phyloP scores from a whole-genome alignment of 768 basidiomycete species.

The Kwoniella heveanensis region DNA sequence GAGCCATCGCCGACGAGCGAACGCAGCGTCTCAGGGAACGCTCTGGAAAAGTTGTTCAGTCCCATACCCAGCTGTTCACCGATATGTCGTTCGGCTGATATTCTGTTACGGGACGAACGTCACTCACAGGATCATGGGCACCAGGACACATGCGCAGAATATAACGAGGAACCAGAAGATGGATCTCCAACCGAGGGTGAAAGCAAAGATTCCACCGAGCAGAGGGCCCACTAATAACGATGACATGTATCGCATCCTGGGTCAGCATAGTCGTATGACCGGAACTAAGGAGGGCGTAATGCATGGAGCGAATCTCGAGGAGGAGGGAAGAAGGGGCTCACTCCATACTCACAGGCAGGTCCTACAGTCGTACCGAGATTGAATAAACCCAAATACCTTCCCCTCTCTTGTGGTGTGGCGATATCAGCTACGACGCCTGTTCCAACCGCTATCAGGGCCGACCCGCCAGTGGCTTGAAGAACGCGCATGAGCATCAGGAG shows the following conservation, averaged over 20 bases:
- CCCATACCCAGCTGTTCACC: too few relatives aligned
- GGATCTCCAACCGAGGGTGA: slow-evolving; percentile 65
- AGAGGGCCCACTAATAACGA: slow-evolving; percentile 21
- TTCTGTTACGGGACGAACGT: neutral
- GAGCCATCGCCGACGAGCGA: slow-evolving; percentile 52
- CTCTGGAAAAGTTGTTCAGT: neutral
- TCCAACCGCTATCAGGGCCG: slow-evolving; percentile 54
- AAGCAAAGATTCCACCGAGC: slow-evolving; percentile 57
- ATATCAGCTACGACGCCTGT: slow-evolving; percentile 79
- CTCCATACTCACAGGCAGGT: slow-evolving; percentile 32
- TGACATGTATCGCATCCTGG: too few relatives aligned
- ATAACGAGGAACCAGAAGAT: slow-evolving; percentile 55
- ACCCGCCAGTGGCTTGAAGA: slow-evolving; percentile 60
- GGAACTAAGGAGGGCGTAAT: too few relatives aligned
- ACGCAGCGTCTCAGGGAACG: slow-evolving; percentile 61
- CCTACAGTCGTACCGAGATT: slow-evolving; percentile 46
- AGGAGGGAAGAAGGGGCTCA: too few relatives aligned
- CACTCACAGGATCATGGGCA: slow-evolving; percentile 57
- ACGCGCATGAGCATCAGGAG: slow-evolving; percentile 76
- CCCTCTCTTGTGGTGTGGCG: slow-evolving; percentile 70
- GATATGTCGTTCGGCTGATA: too few relatives aligned
- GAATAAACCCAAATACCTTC: slow-evolving; percentile 72
- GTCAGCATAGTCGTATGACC: too few relatives aligned
- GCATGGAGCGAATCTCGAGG: too few relatives aligned
- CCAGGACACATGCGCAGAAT: slow-evolving; percentile 32